Conservation (phyloP, 768 basidiomycete species). For the Kwoniella europaea region DNA sequence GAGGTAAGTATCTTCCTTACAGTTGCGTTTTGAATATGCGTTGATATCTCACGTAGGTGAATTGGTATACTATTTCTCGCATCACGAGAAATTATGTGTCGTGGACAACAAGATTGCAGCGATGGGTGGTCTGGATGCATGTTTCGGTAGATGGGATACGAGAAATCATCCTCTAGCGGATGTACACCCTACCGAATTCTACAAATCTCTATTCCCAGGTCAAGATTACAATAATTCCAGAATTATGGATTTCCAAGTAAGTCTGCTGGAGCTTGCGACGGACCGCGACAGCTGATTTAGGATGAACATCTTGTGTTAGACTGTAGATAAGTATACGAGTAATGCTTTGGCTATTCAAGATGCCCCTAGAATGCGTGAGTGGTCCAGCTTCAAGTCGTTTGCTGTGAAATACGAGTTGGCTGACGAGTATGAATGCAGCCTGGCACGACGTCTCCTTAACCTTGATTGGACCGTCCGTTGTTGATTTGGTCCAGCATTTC, state of each 20-base stretch:
- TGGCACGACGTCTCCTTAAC: slow-evolving; percentile 84
- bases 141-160: slow-evolving; percentile 97
- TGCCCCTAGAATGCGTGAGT: slow-evolving; percentile 54
- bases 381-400: background rate
- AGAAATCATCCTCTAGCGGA: slow-evolving; percentile 82
- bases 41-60: slow-evolving; percentile 28
- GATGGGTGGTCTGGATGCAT: slow-evolving; percentile 87
- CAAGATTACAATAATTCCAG: slow-evolving; percentile 63
- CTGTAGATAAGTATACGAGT: slow-evolving; percentile 65
- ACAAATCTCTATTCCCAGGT: slow-evolving; percentile 83
- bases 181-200: slow-evolving; percentile 84
- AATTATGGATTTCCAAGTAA: slow-evolving; percentile 57
- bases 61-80: slow-evolving; percentile 53
- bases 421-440: slow-evolving; percentile 54
- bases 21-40: background rate
- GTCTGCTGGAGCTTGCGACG: background rate
- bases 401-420: slow-evolving; percentile 5
- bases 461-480: slow-evolving; percentile 69
- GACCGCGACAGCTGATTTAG: background rate
- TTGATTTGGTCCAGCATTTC: slow-evolving; percentile 93
- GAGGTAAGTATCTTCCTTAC: slow-evolving; percentile 22
- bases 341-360: slow-evolving; percentile 57
- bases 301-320: slow-evolving; percentile 57
- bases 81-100: slow-evolving; percentile 57
- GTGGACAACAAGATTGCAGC: slow-evolving; percentile 56